Evolutionary conservation across 2,329 filamentous ascomycete genomes (phyloP).

Genomic region (Clonostachys chloroleuca): DNA sequence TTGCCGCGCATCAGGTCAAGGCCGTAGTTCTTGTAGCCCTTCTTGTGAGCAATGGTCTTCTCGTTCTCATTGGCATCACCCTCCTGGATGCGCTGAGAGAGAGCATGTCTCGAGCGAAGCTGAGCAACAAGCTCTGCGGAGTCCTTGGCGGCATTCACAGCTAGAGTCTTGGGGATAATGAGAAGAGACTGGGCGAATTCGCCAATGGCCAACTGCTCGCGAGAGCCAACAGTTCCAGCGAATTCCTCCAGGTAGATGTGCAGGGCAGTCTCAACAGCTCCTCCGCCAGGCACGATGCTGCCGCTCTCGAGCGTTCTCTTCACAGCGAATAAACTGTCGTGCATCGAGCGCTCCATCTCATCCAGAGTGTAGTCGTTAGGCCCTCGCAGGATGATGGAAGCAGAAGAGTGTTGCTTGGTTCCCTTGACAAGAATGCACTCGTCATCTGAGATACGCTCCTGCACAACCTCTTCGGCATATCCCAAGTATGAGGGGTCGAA

Average conservation of each 20-base stretch:
- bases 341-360: slow-evolving; percentile 98
- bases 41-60: slow-evolving; percentile 86
- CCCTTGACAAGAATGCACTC: slow-evolving; percentile 97
- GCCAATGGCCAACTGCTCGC: slow-evolving; percentile 95
- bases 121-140: slow-evolving; percentile 92
- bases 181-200: slow-evolving; percentile 96
- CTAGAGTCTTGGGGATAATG: slow-evolving; percentile 91
- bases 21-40: slow-evolving; percentile 98
- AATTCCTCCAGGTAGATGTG: slow-evolving; percentile 99
- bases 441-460: slow-evolving; percentile 97
- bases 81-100: slow-evolving; percentile 87
- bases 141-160: slow-evolving; percentile 96
- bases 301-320: slow-evolving; percentile 97
- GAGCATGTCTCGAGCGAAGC: slow-evolving; percentile 86
- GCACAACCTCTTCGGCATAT: slow-evolving; percentile 90
- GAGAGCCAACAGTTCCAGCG: slow-evolving; percentile 91
- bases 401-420: slow-evolving; percentile 88
- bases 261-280: slow-evolving; percentile 95
- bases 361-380: slow-evolving; percentile 95
- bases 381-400: slow-evolving; percentile 92
- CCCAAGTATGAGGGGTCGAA: slow-evolving; percentile 90
- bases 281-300: slow-evolving; percentile 92
- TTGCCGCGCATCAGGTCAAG: slow-evolving; percentile 85
- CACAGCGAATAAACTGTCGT: slow-evolving; percentile 93
- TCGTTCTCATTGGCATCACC: slow-evolving; percentile 81